Base-by-base conservation (phyloP, 306 rosid genomes). In the Senna tora region DNA sequence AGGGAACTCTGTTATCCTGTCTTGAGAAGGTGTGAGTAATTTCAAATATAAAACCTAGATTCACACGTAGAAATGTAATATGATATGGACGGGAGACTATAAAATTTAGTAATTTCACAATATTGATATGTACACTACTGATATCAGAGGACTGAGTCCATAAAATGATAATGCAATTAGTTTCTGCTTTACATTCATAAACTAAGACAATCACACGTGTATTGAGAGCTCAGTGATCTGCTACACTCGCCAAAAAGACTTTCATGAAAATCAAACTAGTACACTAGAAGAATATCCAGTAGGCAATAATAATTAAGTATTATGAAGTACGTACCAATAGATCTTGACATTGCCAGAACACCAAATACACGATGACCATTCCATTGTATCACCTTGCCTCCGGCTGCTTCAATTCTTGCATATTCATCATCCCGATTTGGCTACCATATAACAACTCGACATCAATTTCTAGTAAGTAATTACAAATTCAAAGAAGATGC, bases 311-410 rank as follows among this genome's bases (percentile, higher is more conserved):
- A 19, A 17, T 7, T 20, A 8, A 53, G 2, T 59, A 30, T 42
- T 47, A 62, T 13, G 42, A 59, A 73, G 55, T 15, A 62, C 84
- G 13, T 75, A 88, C 94, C 94, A 8, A 88, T 88, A n/a, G 94
- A 88, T 80, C 94, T 82, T n/a, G 94, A 88, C 94, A 88, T 88
- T 12, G 94, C 94, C 45, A 88, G 89, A 75, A 88, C 94, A 65
- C 94, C 94, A 73, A 82, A 88, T 39, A 88, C 94, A 38, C 94
- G 89, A 66, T 86, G 87, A 14, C 94, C 91, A 42, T 88, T 88
- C 94, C 94, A 88, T 56, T 86, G 90, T 60, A 88, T 88, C 71
- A 88, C 94, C 82, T 88, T 88, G 68, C 93, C 93, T 43, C 93
- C 93, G 7, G 93, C 88, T 46, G 90, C 93, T 73, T 88, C 90